Evolutionary conservation across 2,329 filamentous ascomycete genomes (phyloP), one percentile per base, ranked within the genome.

Genomic region (Cryphonectria nitschkei): DNA sequence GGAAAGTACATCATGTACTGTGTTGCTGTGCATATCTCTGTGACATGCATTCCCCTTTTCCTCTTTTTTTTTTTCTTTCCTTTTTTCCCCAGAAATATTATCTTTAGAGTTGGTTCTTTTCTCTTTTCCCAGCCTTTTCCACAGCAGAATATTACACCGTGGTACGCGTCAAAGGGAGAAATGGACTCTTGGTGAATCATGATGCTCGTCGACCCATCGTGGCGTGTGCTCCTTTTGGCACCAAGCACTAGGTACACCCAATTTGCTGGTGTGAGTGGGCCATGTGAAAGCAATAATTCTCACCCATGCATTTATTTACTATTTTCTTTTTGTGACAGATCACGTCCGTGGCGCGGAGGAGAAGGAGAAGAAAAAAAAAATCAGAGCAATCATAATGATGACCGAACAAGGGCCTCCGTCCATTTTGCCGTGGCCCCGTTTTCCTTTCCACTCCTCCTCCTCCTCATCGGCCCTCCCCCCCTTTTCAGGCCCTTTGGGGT

Each of bases 201-300:
- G 64, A 66, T 66, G 29, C 32, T 39, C 22, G 64, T 56, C 64
- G 64, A 39, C n/a, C 64, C 34, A 34, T 66, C 64, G 64, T 66
- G 46, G 50, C 64, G 64, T 50, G 19, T 8, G 46, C 34, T 11
- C 58, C 19, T 61, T 61, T n/a, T 52, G 7, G 26, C 29, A 19
- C 29, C 29, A 13, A 37, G 64, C 22, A 29, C 46, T 50, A 26
- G 26, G 26, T 26, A 50, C 46, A 50, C 8, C 22, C 11, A 50
- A 39, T 19, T 14, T 64, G 8, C 58, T 34, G 29, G 32, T 61
- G 58, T 39, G 34, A 61, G 58, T 61, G 58, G 58, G 58, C 54
- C 54, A n/a, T 32, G 58, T 39, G 39, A 19, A 19, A 39, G 58
- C 22, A 39, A 32, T 22, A 39, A 26, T 26, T 19, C 29, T 56